Percentiles rank a stretch among this genome's conserved stretches.
Evolutionary conservation across 768 basidiomycete genomes (phyloP).

Genomic region (Floccularia luteovirens): DNA sequence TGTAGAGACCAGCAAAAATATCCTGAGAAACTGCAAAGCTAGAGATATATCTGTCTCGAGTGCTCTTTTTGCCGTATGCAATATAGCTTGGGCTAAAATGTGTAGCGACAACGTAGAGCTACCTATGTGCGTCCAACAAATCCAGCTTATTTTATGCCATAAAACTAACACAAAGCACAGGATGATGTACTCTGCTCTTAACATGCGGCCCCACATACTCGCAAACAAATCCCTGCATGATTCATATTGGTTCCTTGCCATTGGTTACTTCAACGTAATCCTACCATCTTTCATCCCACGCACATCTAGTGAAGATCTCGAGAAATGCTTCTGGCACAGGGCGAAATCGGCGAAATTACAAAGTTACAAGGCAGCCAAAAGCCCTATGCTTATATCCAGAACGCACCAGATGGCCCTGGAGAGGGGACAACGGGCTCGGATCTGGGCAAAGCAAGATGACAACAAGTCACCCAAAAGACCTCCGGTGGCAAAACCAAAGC

Average conservation of each 20-base stretch:
- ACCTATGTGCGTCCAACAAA: constrained; percentile 34
- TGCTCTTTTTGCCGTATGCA: constrained; percentile 69
- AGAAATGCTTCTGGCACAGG: constrained; percentile 64
- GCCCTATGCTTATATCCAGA: constrained; percentile 51
- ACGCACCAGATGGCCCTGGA: constrained; percentile 58
- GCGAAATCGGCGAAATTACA: constrained; percentile 63
- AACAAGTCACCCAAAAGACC: constrained; percentile 42
- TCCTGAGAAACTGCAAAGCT: constrained; percentile 64
- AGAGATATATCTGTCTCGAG: constrained; percentile 69
- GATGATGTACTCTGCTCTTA: constrained; percentile 85
- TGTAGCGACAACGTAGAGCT: constrained; percentile 33
- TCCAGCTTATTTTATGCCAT: neutral
- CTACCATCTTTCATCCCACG: constrained; percentile 66
- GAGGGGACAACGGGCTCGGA: constrained; percentile 50
- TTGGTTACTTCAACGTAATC: constrained; percentile 77
- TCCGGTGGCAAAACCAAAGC: constrained; percentile 22
- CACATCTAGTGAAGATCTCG: constrained; percentile 22
- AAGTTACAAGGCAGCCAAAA: constrained; percentile 58
- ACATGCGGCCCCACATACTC: constrained; percentile 56
- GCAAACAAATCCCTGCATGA: constrained; percentile 34
- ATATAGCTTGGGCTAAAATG: constrained; percentile 63
- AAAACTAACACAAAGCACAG: constrained; percentile 17
- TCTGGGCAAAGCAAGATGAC: constrained; percentile 75
- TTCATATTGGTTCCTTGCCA: constrained; percentile 79
- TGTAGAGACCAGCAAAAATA: constrained; percentile 44